Percentiles rank a stretch among this genome's conserved stretches.
phyloP scores from a whole-genome alignment of 148 eudicot genomes.

The Rhododendron kiyosumense region DNA sequence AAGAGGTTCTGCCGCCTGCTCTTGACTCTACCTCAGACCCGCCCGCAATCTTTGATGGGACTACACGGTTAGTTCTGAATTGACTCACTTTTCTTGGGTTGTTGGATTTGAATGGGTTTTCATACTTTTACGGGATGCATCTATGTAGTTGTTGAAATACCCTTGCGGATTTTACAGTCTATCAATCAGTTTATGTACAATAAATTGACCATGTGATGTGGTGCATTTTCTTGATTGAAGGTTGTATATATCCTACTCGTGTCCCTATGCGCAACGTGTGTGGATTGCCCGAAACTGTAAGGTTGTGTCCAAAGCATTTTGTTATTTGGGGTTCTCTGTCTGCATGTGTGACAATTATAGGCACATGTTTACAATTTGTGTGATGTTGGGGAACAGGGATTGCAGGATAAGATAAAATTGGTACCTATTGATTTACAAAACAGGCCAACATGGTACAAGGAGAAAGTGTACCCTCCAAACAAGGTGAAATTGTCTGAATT shows the following conservation, averaged over 20 bases:
- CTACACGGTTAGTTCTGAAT: slow-evolving; percentile 39
- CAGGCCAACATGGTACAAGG: slow-evolving; percentile 81
- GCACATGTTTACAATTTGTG: neutral
- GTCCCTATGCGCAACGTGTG: slow-evolving; percentile 78
- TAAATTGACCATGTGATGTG: neutral
- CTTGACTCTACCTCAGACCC: slow-evolving; percentile 71
- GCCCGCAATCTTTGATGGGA: slow-evolving; percentile 72
- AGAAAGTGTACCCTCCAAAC: slow-evolving; percentile 65
- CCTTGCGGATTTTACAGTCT: neutral
- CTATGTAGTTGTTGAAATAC: neutral
- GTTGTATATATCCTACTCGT: slow-evolving; percentile 63
- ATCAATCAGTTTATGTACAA: neutral
- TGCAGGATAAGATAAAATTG: slow-evolving; percentile 65
- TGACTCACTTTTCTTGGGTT: neutral
- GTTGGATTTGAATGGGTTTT: neutral
- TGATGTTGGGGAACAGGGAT: slow-evolving; percentile 38
- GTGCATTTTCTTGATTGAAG: slow-evolving; percentile 27
- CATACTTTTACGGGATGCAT: neutral
- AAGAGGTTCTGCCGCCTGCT: slow-evolving; percentile 52
- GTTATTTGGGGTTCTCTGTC: neutral
- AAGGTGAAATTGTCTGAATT: slow-evolving; percentile 38
- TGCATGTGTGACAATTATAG: neutral
- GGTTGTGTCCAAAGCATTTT: slow-evolving; percentile 21
- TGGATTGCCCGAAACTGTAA: slow-evolving; percentile 76
- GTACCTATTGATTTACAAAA: slow-evolving; percentile 69